phyloP scores from a whole-genome alignment of 2,329 filamentous ascomycete species.

The Fusarium sp. region DNA sequence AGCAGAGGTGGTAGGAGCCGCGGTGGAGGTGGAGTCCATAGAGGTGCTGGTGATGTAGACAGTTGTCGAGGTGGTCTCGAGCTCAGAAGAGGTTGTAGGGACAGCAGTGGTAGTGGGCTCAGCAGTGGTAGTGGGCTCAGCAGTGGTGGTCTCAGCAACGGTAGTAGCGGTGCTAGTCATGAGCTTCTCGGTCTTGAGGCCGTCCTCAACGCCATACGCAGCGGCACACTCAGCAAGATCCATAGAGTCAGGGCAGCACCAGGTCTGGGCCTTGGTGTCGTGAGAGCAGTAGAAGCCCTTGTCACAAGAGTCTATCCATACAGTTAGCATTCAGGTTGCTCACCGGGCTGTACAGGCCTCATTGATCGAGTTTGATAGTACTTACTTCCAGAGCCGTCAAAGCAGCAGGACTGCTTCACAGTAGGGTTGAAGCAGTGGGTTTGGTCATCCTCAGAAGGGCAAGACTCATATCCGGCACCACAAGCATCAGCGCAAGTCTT shows the following conservation, averaged over 20 bases:
- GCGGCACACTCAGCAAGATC: slow-evolving; percentile 65
- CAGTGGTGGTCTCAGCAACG: slow-evolving; percentile 24
- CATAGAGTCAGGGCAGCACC: slow-evolving; percentile 70
- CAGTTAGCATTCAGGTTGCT: slow-evolving; percentile 22
- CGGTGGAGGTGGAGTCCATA: slow-evolving; percentile 10
- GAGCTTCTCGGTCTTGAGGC: slow-evolving; percentile 54
- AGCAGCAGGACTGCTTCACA: slow-evolving; percentile 67
- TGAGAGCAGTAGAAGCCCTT: slow-evolving; percentile 71
- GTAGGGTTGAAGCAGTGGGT: slow-evolving; percentile 69
- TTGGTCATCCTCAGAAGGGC: slow-evolving; percentile 59
- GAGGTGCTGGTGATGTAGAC: slow-evolving; percentile 43
- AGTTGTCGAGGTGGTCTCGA: slow-evolving; percentile 45
- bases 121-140: slow-evolving; percentile 9
- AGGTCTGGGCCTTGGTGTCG: slow-evolving; percentile 61
- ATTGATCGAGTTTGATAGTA: slow-evolving; percentile 30
- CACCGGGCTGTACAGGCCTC: neutral
- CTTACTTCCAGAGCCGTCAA: slow-evolving; percentile 67
- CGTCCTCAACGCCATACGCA: slow-evolving; percentile 61
- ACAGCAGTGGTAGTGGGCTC: slow-evolving; percentile 8
- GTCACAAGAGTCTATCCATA: slow-evolving; percentile 66
- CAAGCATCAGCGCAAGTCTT: slow-evolving; percentile 66
- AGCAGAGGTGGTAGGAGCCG: slow-evolving; percentile 44
- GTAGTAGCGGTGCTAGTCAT: slow-evolving; percentile 43
- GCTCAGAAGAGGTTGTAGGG: slow-evolving; percentile 42
- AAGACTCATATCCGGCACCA: slow-evolving; percentile 61